These are phyloP conservation scores for Peronospora tabacina DNA, from an alignment of 352 stramenopile genomes.

Conservation along the genomic window DNA sequence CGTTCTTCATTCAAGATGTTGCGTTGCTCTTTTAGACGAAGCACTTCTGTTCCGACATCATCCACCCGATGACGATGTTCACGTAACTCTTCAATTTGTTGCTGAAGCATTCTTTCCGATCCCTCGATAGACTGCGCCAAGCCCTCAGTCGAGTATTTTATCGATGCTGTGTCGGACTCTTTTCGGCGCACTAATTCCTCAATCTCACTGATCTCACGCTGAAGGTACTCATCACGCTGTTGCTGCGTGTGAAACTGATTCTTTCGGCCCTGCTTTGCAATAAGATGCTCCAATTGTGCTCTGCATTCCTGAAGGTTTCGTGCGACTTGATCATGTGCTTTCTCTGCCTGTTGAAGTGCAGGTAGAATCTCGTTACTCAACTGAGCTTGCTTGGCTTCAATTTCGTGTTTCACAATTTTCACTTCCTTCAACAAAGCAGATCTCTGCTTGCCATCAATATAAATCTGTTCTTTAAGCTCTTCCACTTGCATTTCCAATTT, in stretches of 20 bases:
- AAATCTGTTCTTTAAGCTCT: constrained; percentile 59
- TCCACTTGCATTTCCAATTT: constrained; percentile 78
- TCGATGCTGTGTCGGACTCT: constrained; percentile 35
- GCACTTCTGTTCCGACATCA: constrained; percentile 36
- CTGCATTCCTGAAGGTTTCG: constrained; percentile 45
- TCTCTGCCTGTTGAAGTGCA: constrained; percentile 37
- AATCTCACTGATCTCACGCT: constrained; percentile 58
- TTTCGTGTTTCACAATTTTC: constrained; percentile 44
- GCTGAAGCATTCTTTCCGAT: constrained; percentile 38
- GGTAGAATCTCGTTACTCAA: constrained; percentile 51
- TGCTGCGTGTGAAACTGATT: constrained; percentile 91
- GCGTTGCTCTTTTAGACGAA: constrained; percentile 73
- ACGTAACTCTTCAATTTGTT: constrained; percentile 41
- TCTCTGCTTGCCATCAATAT: constrained; percentile 38
- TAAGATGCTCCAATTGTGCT: constrained; percentile 83
- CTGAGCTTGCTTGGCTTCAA: constrained; percentile 39
- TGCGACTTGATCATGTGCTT: constrained; percentile 84
- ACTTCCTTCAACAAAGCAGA: constrained; percentile 45
- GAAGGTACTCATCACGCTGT: constrained; percentile 87
- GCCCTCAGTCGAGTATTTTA: constrained; percentile 39
- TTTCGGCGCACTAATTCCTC: constrained; percentile 55
- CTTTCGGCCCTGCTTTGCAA: constrained; percentile 94
- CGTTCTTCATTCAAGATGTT: constrained; percentile 71
- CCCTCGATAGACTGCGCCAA: constrained; percentile 36
- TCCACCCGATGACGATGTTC: constrained; percentile 54